Percentiles rank a stretch among this genome's conserved stretches.
These are phyloP conservation scores for Leccinum imitatum DNA, from an alignment of 768 basidiomycete species.

Conservation along the genomic window DNA sequence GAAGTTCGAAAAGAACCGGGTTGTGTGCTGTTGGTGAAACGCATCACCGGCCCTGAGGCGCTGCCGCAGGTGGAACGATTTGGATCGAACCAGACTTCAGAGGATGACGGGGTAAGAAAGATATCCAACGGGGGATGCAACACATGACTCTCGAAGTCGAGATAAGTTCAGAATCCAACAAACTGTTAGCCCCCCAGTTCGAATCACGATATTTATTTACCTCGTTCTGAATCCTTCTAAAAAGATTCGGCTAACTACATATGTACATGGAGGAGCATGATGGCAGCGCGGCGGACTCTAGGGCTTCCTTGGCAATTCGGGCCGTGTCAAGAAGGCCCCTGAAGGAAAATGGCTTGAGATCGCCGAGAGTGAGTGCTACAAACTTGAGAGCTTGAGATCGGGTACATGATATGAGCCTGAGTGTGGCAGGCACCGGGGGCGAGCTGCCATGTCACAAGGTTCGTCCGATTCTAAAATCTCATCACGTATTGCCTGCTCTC, in stretches of 20 bases:
- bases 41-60: background rate
- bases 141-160: background rate
- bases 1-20: background rate
- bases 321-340: background rate
- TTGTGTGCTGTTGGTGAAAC: background rate
- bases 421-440: background rate
- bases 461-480: background rate
- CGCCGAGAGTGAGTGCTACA: background rate
- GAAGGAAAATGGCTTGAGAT: background rate
- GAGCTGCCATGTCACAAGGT: background rate
- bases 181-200: background rate
- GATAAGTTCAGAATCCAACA: background rate
- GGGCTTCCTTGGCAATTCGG: slow-evolving; percentile 1
- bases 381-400: background rate
- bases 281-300: background rate
- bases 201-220: background rate
- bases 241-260: background rate
- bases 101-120: background rate
- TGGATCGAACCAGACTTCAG: background rate
- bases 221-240: background rate
- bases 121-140: background rate
- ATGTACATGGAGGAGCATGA: background rate
- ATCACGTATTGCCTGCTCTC: background rate
- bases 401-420: background rate
- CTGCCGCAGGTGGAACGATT: background rate